Conservation (phyloP, 2,329 filamentous ascomycete genomes). For the Chaetomium olivaceum region DNA sequence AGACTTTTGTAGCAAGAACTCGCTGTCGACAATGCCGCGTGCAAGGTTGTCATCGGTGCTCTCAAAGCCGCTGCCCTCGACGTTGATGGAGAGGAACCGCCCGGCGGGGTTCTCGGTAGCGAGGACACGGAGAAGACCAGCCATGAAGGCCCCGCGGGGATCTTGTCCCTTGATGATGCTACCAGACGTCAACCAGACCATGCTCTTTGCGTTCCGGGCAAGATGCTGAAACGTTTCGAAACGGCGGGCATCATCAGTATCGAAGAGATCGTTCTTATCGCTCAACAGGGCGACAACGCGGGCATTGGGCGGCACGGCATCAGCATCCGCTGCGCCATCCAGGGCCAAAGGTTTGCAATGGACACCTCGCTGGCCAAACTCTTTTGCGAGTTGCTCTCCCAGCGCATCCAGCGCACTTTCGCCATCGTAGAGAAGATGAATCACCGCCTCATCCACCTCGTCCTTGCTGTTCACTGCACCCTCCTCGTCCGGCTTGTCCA, state of each 20-base stretch:
- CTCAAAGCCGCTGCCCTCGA: neutral
- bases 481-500: neutral
- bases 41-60: neutral
- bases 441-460: neutral
- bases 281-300: neutral
- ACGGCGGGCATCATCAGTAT: neutral
- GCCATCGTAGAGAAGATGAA: neutral
- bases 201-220: neutral
- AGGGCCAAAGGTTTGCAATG: neutral
- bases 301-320: neutral
- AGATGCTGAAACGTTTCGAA: neutral
- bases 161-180: neutral
- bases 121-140: neutral
- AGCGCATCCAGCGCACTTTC: neutral
- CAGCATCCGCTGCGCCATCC: neutral
- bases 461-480: neutral
- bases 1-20: neutral
- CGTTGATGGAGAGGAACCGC: neutral
- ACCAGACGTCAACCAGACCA: neutral
- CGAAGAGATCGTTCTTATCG: neutral
- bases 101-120: neutral
- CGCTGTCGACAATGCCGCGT: neutral
- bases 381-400: neutral
- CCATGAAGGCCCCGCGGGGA: neutral
- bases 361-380: neutral